Base-by-base conservation (phyloP, 2,329 filamentous ascomycete species). In the Monosporascus sp. region DNA sequence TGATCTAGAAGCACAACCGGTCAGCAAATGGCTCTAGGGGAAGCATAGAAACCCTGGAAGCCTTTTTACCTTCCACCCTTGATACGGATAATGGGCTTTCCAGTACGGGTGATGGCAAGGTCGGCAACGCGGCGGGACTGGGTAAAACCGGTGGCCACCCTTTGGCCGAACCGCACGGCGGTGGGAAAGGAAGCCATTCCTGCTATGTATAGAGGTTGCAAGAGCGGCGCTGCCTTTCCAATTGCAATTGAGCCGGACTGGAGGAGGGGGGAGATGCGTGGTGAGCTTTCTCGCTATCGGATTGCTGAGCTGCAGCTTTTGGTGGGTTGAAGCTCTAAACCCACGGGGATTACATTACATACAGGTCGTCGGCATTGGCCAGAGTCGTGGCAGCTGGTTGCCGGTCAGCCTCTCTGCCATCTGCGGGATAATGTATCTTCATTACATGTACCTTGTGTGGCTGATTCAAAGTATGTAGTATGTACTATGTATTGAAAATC, bases 21-120 rank as follows among this genome's bases (percentile, higher is more conserved):
- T 26, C 11, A 45, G 24, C 11, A 45, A n/a, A 6, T 22, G 17
- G 24, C 24, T 5, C 16, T 6, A 45, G 58, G 51, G 37, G 61
- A 69, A 67, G 62, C 63, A 52, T 17, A 9, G 16, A 9, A 9
- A 5, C 24, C 27, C 26, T 44, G 31, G 48, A 71, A 31, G 27
- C 27, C 4, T 24, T 24, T 84, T 75, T 75, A 95, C 89, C 93
- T 87, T 78, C 94, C 94, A 75, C 93, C 93, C 69, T 92, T 85
- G 53, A 88, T 79, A 67, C 91, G 88, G 68, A 97, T 77, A 65
- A 97, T 92, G 58, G 94, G 93, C 80, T 96, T 97, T 73, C 94
- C 94, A 54, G 94, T 99, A 67, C 94, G 84, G 58, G 93, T 96
- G 69, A 99, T 96, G 67, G 89, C 80, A 68, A 99, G 82, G 78